Evolutionary conservation across 805 yeast species (phyloP).

Genomic region (Ogataea angusta): DNA sequence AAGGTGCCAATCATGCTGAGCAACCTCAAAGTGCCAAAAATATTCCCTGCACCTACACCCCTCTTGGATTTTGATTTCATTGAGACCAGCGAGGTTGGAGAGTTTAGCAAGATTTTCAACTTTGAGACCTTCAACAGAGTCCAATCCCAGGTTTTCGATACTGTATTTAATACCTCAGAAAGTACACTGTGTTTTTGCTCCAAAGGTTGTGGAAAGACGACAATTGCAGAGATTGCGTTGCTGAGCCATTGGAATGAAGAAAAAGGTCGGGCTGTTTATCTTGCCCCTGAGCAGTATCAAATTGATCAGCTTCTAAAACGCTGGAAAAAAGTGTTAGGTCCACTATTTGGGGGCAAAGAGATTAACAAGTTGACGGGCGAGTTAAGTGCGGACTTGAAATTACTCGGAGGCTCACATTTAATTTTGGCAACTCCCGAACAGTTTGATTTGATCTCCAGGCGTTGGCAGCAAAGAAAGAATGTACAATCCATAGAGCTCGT

Average conservation of each 20-base stretch:
- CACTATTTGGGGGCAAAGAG: slow-evolving; percentile 53
- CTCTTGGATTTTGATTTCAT: slow-evolving; percentile 50
- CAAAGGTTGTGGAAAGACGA: slow-evolving; percentile 75
- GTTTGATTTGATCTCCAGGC: slow-evolving; percentile 66
- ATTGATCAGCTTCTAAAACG: slow-evolving; percentile 43
- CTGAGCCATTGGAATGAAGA: slow-evolving; percentile 69
- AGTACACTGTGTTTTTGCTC: slow-evolving; percentile 67
- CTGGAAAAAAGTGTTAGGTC: slow-evolving; percentile 54
- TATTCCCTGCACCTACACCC: slow-evolving; percentile 60
- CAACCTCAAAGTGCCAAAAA: slow-evolving; percentile 54
- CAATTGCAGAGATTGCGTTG: slow-evolving; percentile 68
- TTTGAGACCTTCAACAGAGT: slow-evolving; percentile 62
- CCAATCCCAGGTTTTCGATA: slow-evolving; percentile 68
- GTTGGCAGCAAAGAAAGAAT: slow-evolving; percentile 79
- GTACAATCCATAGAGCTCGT: slow-evolving; percentile 65
- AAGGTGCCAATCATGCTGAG: slow-evolving; percentile 58
- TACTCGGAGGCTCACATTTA: slow-evolving; percentile 60
- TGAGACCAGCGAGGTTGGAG: slow-evolving; percentile 49
- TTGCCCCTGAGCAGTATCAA: slow-evolving; percentile 59
- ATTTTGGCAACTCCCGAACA: slow-evolving; percentile 76
- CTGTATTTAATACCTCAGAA: slow-evolving; percentile 50
- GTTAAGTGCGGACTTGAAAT: slow-evolving; percentile 46
- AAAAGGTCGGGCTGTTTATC: slow-evolving; percentile 67
- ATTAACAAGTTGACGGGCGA: slow-evolving; percentile 62
- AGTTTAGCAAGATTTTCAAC: slow-evolving; percentile 43